These are phyloP conservation scores for Epichloe elymi DNA, from an alignment of 2,329 filamentous ascomycete genomes.

Conservation along the genomic window DNA sequence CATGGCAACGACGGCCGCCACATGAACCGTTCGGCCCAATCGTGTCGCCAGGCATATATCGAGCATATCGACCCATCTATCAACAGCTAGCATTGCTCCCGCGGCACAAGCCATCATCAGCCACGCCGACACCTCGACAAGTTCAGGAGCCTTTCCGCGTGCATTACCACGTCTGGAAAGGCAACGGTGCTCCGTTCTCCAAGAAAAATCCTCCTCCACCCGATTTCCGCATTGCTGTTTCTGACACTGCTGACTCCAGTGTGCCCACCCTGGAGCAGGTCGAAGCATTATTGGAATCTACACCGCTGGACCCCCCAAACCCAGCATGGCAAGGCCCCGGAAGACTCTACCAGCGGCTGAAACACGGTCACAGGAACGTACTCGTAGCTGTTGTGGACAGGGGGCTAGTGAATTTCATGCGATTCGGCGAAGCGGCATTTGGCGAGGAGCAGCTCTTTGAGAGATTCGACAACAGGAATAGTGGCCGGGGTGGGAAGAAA, in stretches of 20 bases:
- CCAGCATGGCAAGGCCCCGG: conserved; percentile 25
- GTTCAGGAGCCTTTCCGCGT: conserved; percentile 51
- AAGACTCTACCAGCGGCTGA: conserved; percentile 61
- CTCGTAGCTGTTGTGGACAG: conserved; percentile 81
- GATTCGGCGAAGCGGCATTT: conserved; percentile 70
- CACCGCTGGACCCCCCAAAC: conserved; percentile 55
- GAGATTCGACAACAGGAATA: conserved; percentile 33
- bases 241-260: conserved; percentile 57
- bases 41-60: conserved; percentile 49
- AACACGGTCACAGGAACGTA: conserved; percentile 73
- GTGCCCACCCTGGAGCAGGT: conserved; percentile 66
- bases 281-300: conserved; percentile 55
- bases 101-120: conserved; percentile 45
- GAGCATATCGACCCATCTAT: conserved; percentile 60
- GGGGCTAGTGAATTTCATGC: conserved; percentile 77
- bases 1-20: conserved; percentile 12
- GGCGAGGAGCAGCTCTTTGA: conserved; percentile 60
- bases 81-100: conserved; percentile 61
- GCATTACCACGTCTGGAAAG: conserved; percentile 72
- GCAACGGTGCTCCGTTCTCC: conserved; percentile 46
- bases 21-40: conserved; percentile 39
- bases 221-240: conserved; percentile 74
- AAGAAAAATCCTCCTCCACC: conserved; percentile 68
- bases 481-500: conserved; percentile 27
- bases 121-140: conserved; percentile 12